Evolutionary conservation across 2,329 filamentous ascomycete genomes (phyloP).

Genomic region (Epichloe elymi): DNA sequence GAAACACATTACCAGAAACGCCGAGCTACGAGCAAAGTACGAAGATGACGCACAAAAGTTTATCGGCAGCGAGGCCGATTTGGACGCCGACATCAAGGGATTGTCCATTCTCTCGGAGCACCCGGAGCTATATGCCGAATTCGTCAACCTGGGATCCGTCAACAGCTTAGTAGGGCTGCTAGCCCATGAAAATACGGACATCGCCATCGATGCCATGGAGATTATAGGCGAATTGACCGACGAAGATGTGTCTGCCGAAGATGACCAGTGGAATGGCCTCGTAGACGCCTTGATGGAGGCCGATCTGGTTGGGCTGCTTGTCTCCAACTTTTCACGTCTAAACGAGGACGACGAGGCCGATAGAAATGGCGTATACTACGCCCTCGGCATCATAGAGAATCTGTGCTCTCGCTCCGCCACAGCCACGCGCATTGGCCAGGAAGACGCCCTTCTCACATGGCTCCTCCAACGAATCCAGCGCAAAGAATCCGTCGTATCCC

Average conservation of each 20-base stretch:
- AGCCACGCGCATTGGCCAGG: constrained; percentile 58
- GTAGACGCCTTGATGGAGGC: constrained; percentile 54
- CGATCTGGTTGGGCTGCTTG: constrained; percentile 60
- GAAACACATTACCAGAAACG: constrained; percentile 81
- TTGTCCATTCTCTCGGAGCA: constrained; percentile 82
- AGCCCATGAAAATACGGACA: constrained; percentile 93
- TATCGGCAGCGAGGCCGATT: constrained; percentile 73
- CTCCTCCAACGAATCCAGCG: constrained; percentile 60
- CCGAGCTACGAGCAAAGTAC: constrained; percentile 74
- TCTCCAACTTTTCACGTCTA: constrained; percentile 66
- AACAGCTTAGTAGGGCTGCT: constrained; percentile 66
- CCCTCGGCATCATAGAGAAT: constrained; percentile 72
- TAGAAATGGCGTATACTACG: constrained; percentile 74
- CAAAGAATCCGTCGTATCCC: constrained; percentile 54
- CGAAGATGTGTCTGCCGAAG: constrained; percentile 73
- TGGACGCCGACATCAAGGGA: constrained; percentile 77
- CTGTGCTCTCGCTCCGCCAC: constrained; percentile 58
- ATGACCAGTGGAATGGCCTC: constrained; percentile 67
- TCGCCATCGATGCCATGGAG: constrained; percentile 82
- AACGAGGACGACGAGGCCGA: constrained; percentile 64
- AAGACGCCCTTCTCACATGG: constrained; percentile 61
- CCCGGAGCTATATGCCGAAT: constrained; percentile 67
- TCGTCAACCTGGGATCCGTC: constrained; percentile 61
- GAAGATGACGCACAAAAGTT: constrained; percentile 72
- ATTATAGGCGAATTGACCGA: constrained; percentile 85